Evolutionary conservation across 108 stramenopile species (phyloP), one percentile per base, ranked within the genome.

Genomic region (Chaetoceros tenuissimus): DNA sequence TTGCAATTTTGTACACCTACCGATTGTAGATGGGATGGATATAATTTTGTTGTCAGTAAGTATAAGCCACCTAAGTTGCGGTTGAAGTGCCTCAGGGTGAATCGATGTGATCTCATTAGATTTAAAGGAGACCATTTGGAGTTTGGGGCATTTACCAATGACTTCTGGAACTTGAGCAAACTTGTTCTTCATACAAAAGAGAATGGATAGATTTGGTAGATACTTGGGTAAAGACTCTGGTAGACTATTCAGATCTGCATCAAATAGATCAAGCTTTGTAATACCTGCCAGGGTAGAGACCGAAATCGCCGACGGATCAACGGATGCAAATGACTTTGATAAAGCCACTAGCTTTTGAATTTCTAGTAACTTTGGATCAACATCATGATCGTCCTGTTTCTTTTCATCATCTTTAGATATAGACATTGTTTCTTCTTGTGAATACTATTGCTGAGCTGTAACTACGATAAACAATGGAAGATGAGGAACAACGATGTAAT

Each of bases 51-150:
- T 85, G 44, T 76, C 78, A 2, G 84, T 85, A 48, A 85, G 47
- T 23, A 85, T 85, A 16, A 85, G 48, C 84, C 84, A 85, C 55
- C 75, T 53, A 18, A 85, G 22, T 31, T 81, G 77, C 0, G 68
- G 53, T 53, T 80, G 75, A 40, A 84, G 48, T 1, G 79, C 77
- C 25, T 79, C 71, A 0, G 79, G 75, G 48, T 78, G 75, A 53
- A 85, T 79, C 2, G 51, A 18, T 44, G 1, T 31, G 31, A 85
- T 51, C 7, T 61, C 48, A 31, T 81, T 75, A 30, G 52, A 59
- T 54, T 85, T 85, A 72, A 85, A 85, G 18, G 75, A 66, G 0
- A 85, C 68, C 84, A 85, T 85, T 55, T 79, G 77, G n/a, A 85
- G 55, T 7, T 77, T 54, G 0, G 49, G 52, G 55, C 79, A 85